Percentiles rank a stretch among this genome's conserved stretches.
phyloP scores from a whole-genome alignment of 179 eudicot genomes.

The Spinacia oleracea region DNA sequence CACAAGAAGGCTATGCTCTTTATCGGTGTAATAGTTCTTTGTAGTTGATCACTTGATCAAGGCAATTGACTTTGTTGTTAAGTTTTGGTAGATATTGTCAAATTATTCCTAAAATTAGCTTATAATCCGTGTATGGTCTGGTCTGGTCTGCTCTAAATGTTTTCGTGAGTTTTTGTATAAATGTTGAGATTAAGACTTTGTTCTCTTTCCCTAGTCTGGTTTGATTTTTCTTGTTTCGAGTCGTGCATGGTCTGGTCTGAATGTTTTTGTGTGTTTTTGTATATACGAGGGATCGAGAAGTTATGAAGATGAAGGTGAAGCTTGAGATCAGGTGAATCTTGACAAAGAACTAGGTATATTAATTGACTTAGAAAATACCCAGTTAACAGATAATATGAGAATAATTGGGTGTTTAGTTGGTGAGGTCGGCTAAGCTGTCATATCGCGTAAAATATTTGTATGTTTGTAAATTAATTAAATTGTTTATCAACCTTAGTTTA shows the following conservation, averaged over 20 bases:
- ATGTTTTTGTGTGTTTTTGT: too few species aligned
- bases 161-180: too few species aligned
- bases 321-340: slow-evolving; percentile 1
- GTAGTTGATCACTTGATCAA: too few species aligned
- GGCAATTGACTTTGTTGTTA: not conserved
- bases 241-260: too few species aligned
- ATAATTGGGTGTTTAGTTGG: not conserved
- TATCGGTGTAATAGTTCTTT: too few species aligned
- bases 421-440: slow-evolving; percentile 23
- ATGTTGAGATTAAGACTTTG: too few species aligned
- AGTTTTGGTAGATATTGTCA: not conserved
- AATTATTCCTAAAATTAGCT: slow-evolving; percentile 13
- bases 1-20: not conserved
- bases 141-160: too few species aligned
- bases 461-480: not conserved
- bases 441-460: slow-evolving; percentile 9
- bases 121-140: slow-evolving; percentile 22
- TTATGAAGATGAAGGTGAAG: not conserved
- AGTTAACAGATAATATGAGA: not conserved
- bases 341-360: not conserved
- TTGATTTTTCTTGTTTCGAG: too few species aligned
- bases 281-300: not conserved
- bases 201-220: too few species aligned
- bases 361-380: not conserved
- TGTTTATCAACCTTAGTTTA: not conserved